Base-by-base conservation (phyloP, 345 rosid species). In the Gossypium ekmanianum region DNA sequence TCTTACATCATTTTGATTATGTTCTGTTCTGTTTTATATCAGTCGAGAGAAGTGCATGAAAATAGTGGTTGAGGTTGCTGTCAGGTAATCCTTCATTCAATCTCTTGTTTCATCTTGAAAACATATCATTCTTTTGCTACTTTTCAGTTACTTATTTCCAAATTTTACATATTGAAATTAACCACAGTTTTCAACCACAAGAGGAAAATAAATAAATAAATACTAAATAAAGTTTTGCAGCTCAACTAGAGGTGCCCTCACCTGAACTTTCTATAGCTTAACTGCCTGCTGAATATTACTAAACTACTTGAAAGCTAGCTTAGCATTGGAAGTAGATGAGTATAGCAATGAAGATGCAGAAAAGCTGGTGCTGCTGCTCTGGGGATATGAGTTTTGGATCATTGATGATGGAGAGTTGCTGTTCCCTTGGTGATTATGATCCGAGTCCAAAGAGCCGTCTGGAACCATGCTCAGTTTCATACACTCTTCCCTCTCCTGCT, bases 401-500 rank as follows among this genome's bases (percentile, higher is more conserved):
- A 43, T 74, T 22, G 76, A 68, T 55, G 85, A 61, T 17, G 82
- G 66, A 2, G 77, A 68, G 22, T 79, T 78, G 26, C 63, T 41
- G 6, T 62, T 74, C 61, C 79, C 82, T 73, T 59, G 78, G 47
- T 75, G 74, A 45, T 47, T 34, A 64, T 63, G 68, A 67, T 57
- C 61, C 26, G 13, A 18, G 8, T 76, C 80, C 2, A 84, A 81
- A 55, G 76, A 78, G 26, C 77, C 75, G 44, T 61, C 52, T 11
- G 39, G 51, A 71, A 71, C 76, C 87, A 57, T 74, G 70, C 44
- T 81, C 26, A 34, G 79, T 79, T 89, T 91, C 79, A 68, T 39
- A 3, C 77, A 74, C 58, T 91, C 93, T 29, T 84, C 90, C 75
- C 91, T 83, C 65, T 82, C 94, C 77, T 88, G 89, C 72, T 80